A percentile compares a stretch with the other conserved stretches of the same genome.
Evolutionary conservation across 257 asterid species (phyloP).

Genomic region (Capsicum rhomboideum): DNA sequence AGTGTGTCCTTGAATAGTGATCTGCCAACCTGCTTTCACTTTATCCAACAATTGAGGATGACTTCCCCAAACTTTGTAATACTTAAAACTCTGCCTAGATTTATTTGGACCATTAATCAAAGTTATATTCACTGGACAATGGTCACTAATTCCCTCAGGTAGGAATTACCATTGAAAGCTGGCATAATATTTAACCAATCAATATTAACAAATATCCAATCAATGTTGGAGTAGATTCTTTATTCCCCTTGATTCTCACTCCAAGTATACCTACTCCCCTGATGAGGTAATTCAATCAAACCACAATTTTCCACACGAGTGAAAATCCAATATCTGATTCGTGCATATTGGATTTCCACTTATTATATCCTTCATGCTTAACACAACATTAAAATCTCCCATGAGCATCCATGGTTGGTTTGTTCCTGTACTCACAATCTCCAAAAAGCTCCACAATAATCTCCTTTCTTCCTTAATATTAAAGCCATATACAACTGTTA

Average conservation of each 20-base stretch:
- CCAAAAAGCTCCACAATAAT: too few species aligned
- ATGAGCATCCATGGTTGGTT: not conserved
- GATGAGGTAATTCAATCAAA: not conserved
- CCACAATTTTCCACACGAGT: not conserved
- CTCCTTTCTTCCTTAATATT: not conserved
- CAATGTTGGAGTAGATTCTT: too few species aligned
- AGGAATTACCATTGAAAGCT: not conserved
- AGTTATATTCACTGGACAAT: not conserved
- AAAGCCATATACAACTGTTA: too few species aligned
- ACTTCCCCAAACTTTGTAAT: not conserved
- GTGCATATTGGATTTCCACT: not conserved
- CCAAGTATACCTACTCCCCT: not conserved
- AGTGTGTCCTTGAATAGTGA: rapidly evolving
- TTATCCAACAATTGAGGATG: not conserved
- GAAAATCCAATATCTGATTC: not conserved
- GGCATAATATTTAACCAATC: not conserved
- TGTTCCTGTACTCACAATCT: too few species aligned
- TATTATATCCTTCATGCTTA: too few species aligned
- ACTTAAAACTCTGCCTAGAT: not conserved
- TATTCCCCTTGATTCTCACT: not conserved
- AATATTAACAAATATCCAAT: not conserved
- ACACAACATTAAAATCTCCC: not conserved
- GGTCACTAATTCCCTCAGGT: not conserved
- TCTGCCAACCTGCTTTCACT: not conserved
- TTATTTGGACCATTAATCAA: not conserved